Percentiles rank a stretch among this genome's conserved stretches.
Conservation (phyloP, 1,139 yeast species). For the Yamadazyma mexicana region DNA sequence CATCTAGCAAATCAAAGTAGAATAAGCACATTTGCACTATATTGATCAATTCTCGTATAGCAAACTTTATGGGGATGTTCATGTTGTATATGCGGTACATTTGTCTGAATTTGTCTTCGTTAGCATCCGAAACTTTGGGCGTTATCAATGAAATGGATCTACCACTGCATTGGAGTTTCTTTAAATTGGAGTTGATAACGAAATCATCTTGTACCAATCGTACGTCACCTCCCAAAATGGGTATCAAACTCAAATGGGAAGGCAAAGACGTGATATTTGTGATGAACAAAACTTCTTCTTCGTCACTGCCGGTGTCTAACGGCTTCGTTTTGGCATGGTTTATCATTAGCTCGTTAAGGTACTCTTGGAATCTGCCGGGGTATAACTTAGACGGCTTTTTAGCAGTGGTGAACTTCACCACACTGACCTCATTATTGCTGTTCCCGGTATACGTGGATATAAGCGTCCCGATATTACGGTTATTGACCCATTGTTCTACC, state of each 20-base stretch:
- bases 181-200: slow-evolving; percentile 71
- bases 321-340: slow-evolving; percentile 52
- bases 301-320: slow-evolving; percentile 22
- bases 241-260: slow-evolving; percentile 67
- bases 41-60: slow-evolving; percentile 73
- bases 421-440: slow-evolving; percentile 58
- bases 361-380: slow-evolving; percentile 58
- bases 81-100: slow-evolving; percentile 57
- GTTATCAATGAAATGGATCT: slow-evolving; percentile 72
- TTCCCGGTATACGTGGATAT: slow-evolving; percentile 88
- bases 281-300: slow-evolving; percentile 58
- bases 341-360: slow-evolving; percentile 63
- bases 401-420: slow-evolving; percentile 56
- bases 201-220: slow-evolving; percentile 55
- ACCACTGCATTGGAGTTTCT: slow-evolving; percentile 81
- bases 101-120: slow-evolving; percentile 80
- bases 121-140: slow-evolving; percentile 67
- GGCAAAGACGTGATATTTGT: slow-evolving; percentile 82
- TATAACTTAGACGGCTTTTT: slow-evolving; percentile 58
- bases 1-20: slow-evolving; percentile 73
- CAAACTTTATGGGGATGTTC: slow-evolving; percentile 57
- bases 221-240: slow-evolving; percentile 65
- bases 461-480: slow-evolving; percentile 63
- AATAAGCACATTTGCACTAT: slow-evolving; percentile 73
- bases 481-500: slow-evolving; percentile 92